Evolutionary conservation across 306 rosid genomes (phyloP), one percentile per base, ranked within the genome.

Genomic region (Trifolium pratense): DNA sequence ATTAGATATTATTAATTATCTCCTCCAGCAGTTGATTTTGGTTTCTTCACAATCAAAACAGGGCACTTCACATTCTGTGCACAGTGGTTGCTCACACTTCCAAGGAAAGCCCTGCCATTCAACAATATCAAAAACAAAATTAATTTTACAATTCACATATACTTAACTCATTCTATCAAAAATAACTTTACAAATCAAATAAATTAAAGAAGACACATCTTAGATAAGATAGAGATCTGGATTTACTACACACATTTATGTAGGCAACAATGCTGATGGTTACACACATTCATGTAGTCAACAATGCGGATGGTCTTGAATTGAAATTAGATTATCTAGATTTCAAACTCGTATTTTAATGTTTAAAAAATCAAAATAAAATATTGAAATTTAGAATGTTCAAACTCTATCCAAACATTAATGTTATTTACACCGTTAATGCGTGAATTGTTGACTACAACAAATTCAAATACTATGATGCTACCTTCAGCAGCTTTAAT

Each of bases 61-160:
- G 96, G 97, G 68, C 98, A 94, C 71, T 89, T 91, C 17, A 74
- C 97, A 57, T 81, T 89, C 82, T 89, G 93, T 39, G 88, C 97
- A 48, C 97, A 88, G 62, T 91, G 76, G 75, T 84, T 94, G 87
- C 98, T 94, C 52, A 94, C 98, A 20, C 98, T 94, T 68, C 98
- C 98, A 21, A 91, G 91, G 9, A 94, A 86, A 63, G 95, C 94
- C 87, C 97, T 92, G 87, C 74, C 46, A 70, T 75, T 53, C 36
- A 69, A 29, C 29, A 56, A 12, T 23, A 57, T 12, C 66, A 60
- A 65, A 61, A 39, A 9, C 0, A 32, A 2, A 46, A 76, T 68
- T 57, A 23, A 55, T 4, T 12, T n/a, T 5, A 56, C 26, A 53
- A 14, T 29, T 70, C 21, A 16, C 55, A 5, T 51, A 15, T 46